A percentile compares a stretch with the other conserved stretches of the same genome.
Evolutionary conservation across 441 rosid genomes (phyloP).

Genomic region (Flueggea neowawraea): DNA sequence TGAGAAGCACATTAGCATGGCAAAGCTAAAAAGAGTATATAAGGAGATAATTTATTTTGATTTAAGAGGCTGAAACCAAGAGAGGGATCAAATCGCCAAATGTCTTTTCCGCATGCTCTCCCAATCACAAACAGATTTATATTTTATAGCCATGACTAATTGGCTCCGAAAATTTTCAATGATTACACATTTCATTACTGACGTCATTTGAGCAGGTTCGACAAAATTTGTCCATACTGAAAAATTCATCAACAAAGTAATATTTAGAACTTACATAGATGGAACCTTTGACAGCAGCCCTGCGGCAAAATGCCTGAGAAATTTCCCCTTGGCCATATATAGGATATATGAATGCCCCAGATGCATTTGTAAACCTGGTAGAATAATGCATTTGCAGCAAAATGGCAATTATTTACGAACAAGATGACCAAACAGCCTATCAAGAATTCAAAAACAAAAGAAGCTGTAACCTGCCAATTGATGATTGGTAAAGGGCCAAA

Average conservation of each 20-base stretch:
- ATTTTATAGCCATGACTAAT: too few species aligned
- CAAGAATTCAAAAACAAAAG: not conserved
- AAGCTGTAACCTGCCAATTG: conserved; percentile 65
- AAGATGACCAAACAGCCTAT: not conserved
- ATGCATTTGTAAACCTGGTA: conserved; percentile 69
- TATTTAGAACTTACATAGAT: conserved; percentile 54
- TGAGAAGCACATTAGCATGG: too few species aligned
- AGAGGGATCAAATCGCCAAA: too few species aligned
- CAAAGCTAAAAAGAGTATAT: too few species aligned
- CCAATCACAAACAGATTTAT: too few species aligned
- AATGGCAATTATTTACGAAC: not conserved
- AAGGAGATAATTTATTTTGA: too few species aligned
- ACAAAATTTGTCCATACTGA: too few species aligned
- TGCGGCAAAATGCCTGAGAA: conserved; percentile 90
- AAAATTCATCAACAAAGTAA: not conserved
- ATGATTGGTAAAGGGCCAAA: conserved; percentile 68
- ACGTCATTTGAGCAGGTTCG: too few species aligned
- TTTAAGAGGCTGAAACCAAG: not conserved
- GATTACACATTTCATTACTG: too few species aligned
- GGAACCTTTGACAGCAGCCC: conserved; percentile 95
- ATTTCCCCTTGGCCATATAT: conserved; percentile 92
- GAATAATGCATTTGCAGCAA: not conserved
- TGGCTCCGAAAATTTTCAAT: too few species aligned
- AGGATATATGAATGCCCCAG: conserved; percentile 82
- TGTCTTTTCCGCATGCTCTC: too few species aligned